Base-by-base conservation (phyloP, 2,329 filamentous ascomycete species). In the Lachnum nothofagi region DNA sequence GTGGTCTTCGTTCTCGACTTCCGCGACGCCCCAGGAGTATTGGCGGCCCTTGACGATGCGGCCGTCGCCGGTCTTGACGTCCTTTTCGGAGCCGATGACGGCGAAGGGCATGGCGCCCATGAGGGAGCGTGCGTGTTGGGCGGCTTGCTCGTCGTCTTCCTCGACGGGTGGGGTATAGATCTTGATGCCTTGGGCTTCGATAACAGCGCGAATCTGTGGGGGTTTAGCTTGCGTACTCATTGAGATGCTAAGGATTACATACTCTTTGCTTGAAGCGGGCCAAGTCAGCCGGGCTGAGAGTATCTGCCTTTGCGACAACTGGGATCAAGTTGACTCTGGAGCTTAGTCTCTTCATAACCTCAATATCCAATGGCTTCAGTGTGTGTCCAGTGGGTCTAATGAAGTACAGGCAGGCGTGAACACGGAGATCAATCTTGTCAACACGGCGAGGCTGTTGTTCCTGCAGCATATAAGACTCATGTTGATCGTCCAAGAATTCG, bases 381-480 rank as follows among this genome's bases (percentile, higher is more conserved):
- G 91, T 96, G 79, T 98, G 93, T 68, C 93, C 94, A 48, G 93
- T 98, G 50, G 93, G 93, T 68, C 94, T 85, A 72, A 98, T 97
- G 75, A 98, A 98, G 83, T 98, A 98, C 69, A 98, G 73, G 74
- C 93, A 98, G 60, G 91, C 87, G 71, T 98, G 93, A 60, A 98
- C 94, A 76, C 93, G 91, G 65, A 98, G 87, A 69, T 98, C 93
- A 65, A 98, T 98, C 82, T 97, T 98, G 79, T 98, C 93, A 66
- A 86, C 85, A 67, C 93, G 90, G 73, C 89, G 89, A 63, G 94
- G 93, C 76, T 98, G 93, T 75, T 98, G 93, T 82, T 98, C 93
- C 79, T 98, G 93, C 69, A 98, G 81, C 93, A 98, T 98, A 75
- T 98, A 98, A 31, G 93, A 98, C 79, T 98, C 93, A 72, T 98